Percentiles rank a stretch among this genome's conserved stretches.
Evolutionary conservation across 352 stramenopile species (phyloP).

Genomic region (Phytopythium helicoides): DNA sequence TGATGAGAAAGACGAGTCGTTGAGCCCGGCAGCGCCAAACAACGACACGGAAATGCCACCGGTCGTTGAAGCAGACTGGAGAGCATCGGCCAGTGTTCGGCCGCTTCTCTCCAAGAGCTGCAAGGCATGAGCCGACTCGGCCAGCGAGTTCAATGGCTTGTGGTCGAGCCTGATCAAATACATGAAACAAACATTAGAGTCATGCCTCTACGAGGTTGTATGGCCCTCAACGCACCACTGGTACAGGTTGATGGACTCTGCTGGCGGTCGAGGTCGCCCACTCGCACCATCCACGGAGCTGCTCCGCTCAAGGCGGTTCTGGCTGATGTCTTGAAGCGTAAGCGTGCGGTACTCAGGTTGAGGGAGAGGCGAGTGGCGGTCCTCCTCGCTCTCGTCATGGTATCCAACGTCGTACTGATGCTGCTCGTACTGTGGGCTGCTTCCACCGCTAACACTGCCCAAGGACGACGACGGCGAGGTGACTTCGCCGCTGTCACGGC

Average conservation of each 20-base stretch:
- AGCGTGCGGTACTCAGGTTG: constrained; percentile 6
- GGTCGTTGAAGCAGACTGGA: constrained; percentile 12
- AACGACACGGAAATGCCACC: constrained; percentile 3
- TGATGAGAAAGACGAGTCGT: no score
- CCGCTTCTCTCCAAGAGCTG: constrained; percentile 40
- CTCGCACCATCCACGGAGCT: constrained; percentile 54
- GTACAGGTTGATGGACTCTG: constrained; percentile 35
- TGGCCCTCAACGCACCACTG: no score
- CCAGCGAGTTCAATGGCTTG: constrained; percentile 44
- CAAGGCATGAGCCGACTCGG: constrained; percentile 59
- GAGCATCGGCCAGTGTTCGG: constrained; percentile 12
- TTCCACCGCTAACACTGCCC: background rate
- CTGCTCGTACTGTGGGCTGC: no score
- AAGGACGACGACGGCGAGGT: background rate
- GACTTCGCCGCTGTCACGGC: background rate
- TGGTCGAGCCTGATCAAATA: constrained; percentile 9
- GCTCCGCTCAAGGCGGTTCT: constrained; percentile 53
- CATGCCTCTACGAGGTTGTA: no score
- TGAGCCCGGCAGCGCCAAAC: no score
- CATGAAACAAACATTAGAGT: background rate
- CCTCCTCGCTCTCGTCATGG: constrained; percentile 6
- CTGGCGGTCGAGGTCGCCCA: constrained; percentile 18
- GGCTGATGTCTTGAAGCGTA: constrained; percentile 27
- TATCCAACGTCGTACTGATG: background rate
- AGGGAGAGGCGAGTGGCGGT: background rate